Percentiles rank a stretch among this genome's conserved stretches.
Conservation (phyloP, 495 filamentous ascomycete species). For the Polyplosphaeria fusca region DNA sequence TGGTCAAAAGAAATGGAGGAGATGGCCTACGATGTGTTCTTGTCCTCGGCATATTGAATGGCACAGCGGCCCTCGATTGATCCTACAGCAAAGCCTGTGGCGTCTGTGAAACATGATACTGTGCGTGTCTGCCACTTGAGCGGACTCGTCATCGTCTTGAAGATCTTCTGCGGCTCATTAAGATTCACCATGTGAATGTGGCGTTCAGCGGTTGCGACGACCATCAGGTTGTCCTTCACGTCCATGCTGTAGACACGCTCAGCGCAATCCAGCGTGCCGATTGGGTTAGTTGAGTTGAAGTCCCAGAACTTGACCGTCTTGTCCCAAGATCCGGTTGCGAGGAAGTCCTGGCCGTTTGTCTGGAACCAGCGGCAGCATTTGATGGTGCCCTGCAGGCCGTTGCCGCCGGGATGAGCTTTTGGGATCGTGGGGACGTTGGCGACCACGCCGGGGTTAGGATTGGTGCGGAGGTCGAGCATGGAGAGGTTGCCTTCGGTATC, state of each 20-base stretch:
- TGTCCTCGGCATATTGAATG: conserved; percentile 85
- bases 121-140: conserved; percentile 86
- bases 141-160: conserved; percentile 78
- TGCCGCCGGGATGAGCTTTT: conserved; percentile 71
- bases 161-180: conserved; percentile 70
- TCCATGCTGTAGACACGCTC: conserved; percentile 89
- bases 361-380: conserved; percentile 74
- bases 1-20: neutral
- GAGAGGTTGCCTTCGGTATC: conserved; percentile 82
- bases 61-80: conserved; percentile 87
- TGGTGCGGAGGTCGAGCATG: conserved; percentile 65
- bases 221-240: conserved; percentile 69
- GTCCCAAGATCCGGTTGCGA: conserved; percentile 93
- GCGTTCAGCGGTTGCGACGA: conserved; percentile 80
- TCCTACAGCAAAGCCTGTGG: conserved; percentile 78
- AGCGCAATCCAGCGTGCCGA: conserved; percentile 63
- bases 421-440: conserved; percentile 54
- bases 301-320: conserved; percentile 97
- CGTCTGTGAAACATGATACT: conserved; percentile 79
- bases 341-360: conserved; percentile 55
- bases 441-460: conserved; percentile 33
- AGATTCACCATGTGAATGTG: conserved; percentile 86
- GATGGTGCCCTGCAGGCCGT: conserved; percentile 62
- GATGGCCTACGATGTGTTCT: conserved; percentile 62
- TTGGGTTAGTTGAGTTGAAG: conserved; percentile 61